Percentiles rank a stretch among this genome's conserved stretches.
phyloP scores from a whole-genome alignment of 176 grass and related monocot species.

The Dendrocalamus sinicus region DNA sequence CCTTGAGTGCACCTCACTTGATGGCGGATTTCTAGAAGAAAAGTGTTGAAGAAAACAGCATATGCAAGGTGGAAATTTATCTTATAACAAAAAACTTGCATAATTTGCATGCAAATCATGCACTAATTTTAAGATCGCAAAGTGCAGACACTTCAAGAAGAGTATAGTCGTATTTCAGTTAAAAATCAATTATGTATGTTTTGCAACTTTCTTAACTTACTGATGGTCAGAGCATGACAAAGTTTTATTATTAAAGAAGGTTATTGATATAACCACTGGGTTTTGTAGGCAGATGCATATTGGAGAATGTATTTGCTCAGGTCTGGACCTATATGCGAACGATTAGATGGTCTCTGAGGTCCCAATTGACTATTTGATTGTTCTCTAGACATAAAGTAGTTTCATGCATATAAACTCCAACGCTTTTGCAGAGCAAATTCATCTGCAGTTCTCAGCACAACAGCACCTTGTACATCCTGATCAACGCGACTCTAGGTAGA shows the following conservation, averaged over 20 bases:
- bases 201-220: not conserved
- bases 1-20: not conserved
- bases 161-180: not conserved
- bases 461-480: not conserved
- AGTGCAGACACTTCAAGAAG: not conserved
- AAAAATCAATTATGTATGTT: not conserved
- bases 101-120: no score
- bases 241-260: constrained; percentile 20
- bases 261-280: not conserved
- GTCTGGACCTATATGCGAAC: not conserved
- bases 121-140: constrained; percentile 5
- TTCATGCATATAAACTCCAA: not conserved
- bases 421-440: not conserved
- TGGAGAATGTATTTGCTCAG: not conserved
- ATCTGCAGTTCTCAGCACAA: not conserved
- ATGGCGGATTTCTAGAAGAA: not conserved
- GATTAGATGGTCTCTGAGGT: not conserved
- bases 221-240: not conserved
- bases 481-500: not conserved
- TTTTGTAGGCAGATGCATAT: not conserved
- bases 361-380: not conserved
- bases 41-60: not conserved
- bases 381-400: constrained; percentile 4
- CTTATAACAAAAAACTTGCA: not conserved
- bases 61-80: constrained; percentile 20